phyloP scores from a whole-genome alignment of 805 yeast species.

The Sporopachydermia quercuum region DNA sequence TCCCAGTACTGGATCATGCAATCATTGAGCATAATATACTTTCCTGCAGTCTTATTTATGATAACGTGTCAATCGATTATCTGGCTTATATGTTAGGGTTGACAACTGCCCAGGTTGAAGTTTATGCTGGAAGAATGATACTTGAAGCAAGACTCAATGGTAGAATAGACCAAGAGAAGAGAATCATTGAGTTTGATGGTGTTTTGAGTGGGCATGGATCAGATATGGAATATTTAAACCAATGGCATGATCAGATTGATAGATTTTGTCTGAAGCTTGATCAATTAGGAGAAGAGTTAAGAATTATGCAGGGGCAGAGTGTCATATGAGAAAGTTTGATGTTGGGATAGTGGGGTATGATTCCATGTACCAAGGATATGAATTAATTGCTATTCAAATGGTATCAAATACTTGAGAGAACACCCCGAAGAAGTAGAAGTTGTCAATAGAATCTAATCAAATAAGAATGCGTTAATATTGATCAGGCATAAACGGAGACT shows the following conservation, averaged over 20 bases:
- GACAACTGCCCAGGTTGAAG: neutral
- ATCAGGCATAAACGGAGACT: no score
- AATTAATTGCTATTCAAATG: no score
- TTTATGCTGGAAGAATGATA: neutral
- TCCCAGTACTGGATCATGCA: neutral
- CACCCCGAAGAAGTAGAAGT: no score
- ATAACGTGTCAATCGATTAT: neutral
- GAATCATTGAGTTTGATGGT: neutral
- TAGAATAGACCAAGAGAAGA: neutral
- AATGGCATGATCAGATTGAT: constrained; percentile 1
- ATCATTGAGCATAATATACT: neutral
- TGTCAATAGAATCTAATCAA: no score
- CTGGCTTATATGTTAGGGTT: neutral
- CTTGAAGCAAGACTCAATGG: neutral
- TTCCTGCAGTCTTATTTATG: neutral
- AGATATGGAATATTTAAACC: neutral
- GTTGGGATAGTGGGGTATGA: no score
- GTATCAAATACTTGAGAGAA: no score
- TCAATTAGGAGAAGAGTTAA: neutral
- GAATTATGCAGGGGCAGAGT: neutral
- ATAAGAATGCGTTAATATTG: no score
- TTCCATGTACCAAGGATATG: no score
- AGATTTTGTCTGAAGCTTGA: neutral
- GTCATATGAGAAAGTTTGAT: no score
- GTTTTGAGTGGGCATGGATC: neutral